Conservation (phyloP, 2,329 filamentous ascomycete species). For the Aspergillus fischeri region DNA sequence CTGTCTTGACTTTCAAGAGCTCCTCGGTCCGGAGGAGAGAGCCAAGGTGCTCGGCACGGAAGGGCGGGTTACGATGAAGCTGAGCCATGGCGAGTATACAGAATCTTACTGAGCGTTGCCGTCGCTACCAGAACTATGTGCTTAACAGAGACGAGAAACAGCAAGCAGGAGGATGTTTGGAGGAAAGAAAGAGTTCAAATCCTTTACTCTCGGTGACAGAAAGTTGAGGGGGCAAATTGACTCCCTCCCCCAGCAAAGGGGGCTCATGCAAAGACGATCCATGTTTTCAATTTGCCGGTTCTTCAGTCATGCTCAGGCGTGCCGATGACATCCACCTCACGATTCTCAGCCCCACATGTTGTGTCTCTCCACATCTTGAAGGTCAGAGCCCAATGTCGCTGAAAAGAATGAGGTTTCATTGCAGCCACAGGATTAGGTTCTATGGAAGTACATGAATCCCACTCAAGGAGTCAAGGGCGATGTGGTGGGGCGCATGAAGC, state of each 20-base stretch:
- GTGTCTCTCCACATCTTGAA: conserved; percentile 3
- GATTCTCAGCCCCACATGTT: conserved; percentile 2
- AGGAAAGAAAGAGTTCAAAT: neutral
- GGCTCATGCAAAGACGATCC: neutral
- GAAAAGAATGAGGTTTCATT: neutral
- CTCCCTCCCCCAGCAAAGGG: neutral
- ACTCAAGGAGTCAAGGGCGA: neutral
- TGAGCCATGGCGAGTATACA: conserved; percentile 24
- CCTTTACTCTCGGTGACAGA: neutral
- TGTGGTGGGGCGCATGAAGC: no score
- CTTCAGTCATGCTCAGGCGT: neutral
- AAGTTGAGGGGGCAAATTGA: neutral
- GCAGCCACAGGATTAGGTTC: neutral
- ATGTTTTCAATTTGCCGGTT: neutral
- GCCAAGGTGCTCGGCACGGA: conserved; percentile 69
- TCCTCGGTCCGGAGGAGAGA: conserved; percentile 63
- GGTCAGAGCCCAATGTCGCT: neutral
- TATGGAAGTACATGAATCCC: neutral
- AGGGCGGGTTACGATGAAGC: conserved; percentile 51
- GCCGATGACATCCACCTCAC: conserved; percentile 2
- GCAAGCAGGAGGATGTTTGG: neutral
- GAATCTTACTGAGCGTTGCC: neutral
- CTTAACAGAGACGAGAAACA: neutral
- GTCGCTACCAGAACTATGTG: no score
- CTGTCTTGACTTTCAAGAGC: conserved; percentile 57